phyloP scores from a whole-genome alignment of 345 rosid species.

The Eutrema yunnanense region DNA sequence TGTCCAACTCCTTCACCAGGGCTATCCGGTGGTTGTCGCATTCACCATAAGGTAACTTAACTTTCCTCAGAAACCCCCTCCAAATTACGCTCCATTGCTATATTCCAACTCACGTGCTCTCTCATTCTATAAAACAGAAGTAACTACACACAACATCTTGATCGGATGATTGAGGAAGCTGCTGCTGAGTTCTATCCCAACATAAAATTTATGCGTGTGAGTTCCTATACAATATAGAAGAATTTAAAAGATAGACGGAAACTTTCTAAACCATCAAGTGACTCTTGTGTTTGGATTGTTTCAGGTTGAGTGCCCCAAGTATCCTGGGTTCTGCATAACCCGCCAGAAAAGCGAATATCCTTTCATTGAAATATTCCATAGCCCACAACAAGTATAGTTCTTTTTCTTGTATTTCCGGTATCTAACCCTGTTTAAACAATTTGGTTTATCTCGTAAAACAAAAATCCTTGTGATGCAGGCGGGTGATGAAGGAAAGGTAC shows the following conservation, averaged over 20 bases:
- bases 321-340: constrained; percentile 89
- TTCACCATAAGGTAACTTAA: constrained; percentile 68
- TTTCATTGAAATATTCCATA: constrained; percentile 84
- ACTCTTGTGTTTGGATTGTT: constrained; percentile 11
- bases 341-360: constrained; percentile 90
- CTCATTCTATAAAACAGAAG: constrained; percentile 45
- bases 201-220: constrained; percentile 79
- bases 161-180: constrained; percentile 78
- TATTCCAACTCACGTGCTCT: background rate
- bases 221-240: background rate
- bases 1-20: constrained; percentile 84
- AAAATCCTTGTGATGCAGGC: constrained; percentile 44
- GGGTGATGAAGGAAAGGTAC: constrained; percentile 50
- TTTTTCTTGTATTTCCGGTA: background rate
- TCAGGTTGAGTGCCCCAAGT: constrained; percentile 99
- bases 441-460: background rate
- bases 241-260: background rate
- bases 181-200: constrained; percentile 82
- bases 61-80: background rate
- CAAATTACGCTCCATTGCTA: background rate
- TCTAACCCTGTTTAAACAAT: background rate
- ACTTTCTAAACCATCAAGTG: background rate
- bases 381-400: constrained; percentile 65
- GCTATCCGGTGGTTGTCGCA: constrained; percentile 72
- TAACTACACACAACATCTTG: constrained; percentile 82